Evolutionary conservation across 2,329 filamentous ascomycete species (phyloP).

Genomic region (Phaeosphaeria sp.): DNA sequence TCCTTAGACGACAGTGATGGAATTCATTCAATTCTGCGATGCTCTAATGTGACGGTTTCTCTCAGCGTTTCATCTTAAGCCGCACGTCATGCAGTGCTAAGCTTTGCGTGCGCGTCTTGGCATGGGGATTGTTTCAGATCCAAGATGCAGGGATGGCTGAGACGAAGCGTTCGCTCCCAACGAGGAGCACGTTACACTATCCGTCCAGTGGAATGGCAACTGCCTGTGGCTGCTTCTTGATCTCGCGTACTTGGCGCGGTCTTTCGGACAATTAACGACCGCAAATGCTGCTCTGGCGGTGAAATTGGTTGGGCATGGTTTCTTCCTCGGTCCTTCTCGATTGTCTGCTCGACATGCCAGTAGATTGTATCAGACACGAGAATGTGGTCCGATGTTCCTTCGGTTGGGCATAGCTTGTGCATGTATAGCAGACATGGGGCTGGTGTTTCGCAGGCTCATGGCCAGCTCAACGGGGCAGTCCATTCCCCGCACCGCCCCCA

Average conservation of each 20-base stretch:
- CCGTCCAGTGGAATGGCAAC: neutral
- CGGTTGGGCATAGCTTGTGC: neutral
- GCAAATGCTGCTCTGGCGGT: neutral
- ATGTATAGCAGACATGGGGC: neutral
- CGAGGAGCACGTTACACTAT: neutral
- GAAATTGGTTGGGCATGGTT: neutral
- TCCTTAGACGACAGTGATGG: neutral
- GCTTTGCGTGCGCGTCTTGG: slow-evolving; percentile 25
- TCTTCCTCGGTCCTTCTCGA: neutral
- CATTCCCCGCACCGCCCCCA: slow-evolving; percentile 37
- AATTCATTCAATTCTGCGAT: neutral
- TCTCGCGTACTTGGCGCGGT: neutral
- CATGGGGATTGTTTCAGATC: slow-evolving; percentile 26
- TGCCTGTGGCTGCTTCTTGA: neutral
- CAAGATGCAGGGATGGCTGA: slow-evolving; percentile 11
- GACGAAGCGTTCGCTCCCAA: neutral
- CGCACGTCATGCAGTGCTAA: slow-evolving; percentile 19
- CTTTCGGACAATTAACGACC: neutral
- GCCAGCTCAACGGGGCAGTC: slow-evolving; percentile 40
- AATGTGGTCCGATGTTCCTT: neutral
- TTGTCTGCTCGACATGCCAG: neutral
- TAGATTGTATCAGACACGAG: neutral
- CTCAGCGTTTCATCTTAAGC: slow-evolving; percentile 32
- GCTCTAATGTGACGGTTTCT: slow-evolving; percentile 13
- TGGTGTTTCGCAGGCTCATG: neutral